Evolutionary conservation across 225 moss, liverwort and hornwort genomes (phyloP), one percentile per base, ranked within the genome.

Genomic region (Climacium dendroides): DNA sequence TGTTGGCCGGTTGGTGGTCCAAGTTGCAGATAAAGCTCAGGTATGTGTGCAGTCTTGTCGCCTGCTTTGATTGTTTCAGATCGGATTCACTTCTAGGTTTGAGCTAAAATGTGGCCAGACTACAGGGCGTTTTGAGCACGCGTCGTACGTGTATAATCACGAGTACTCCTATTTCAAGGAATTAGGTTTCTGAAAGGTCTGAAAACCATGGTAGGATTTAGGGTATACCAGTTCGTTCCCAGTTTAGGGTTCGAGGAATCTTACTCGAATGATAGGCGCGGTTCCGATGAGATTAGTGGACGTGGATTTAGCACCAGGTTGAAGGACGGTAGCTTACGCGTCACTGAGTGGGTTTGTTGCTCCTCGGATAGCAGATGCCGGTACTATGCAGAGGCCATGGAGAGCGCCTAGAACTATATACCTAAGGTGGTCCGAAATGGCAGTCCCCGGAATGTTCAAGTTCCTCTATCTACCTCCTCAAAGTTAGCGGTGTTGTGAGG

Each of bases 11-110:
- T 87, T 96, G 94, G 97, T 97, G 75, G 95, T 97, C 39, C 95
- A 93, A 92, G 97, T 96, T 65, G 97, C 96, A 8, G 97, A 97
- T 91, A 95, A 96, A 89, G 96, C 97, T 71, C 97, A 95, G 96
- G 97, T 96, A 23, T 67, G 78, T 86, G 43, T 61, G 59, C 1
- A 55, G 60, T 43, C 48, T 30, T 6, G 16, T 50, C 43, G 19
- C 65, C 73, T 82, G 50, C 34, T 75, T 83, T 63, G 55, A 60
- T 63, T 35, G 50, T 24, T 86, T 63, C 37, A 18, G 64, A 84
- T 87, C 67, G 79, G 75, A 62, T 43, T 79, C 37, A 39, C 43
- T 87, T 83, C 64, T 54, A 60, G 76, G 65, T 66, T 80, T 80
- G 48, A 76, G 64, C 76, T 74, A 41, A 53, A 53, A 53, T 39